Percentiles rank a stretch among this genome's conserved stretches.
These are phyloP conservation scores for Pezicula carpinea DNA, from an alignment of 2,329 filamentous ascomycete species.

Conservation along the genomic window DNA sequence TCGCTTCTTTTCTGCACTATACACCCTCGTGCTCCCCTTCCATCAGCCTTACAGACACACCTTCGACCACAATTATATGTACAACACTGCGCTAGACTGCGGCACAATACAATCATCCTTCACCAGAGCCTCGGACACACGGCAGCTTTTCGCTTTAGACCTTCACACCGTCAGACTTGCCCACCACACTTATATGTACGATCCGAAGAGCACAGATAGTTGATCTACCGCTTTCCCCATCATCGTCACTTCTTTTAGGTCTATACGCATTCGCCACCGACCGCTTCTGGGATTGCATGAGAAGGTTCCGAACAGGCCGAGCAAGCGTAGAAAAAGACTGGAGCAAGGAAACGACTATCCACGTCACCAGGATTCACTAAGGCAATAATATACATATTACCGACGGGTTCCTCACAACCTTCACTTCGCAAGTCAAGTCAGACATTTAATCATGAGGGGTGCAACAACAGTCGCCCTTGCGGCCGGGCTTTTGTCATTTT, in stretches of 20 bases:
- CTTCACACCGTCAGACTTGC: too few species aligned
- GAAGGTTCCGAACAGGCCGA: too few species aligned
- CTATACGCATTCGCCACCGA: too few species aligned
- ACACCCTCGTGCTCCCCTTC: background rate
- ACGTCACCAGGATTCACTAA: background rate
- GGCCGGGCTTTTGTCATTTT: conserved; percentile 22
- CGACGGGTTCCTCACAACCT: background rate
- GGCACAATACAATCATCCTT: background rate
- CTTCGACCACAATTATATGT: background rate
- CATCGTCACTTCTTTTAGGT: too few species aligned
- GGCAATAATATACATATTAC: background rate
- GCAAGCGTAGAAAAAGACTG: too few species aligned
- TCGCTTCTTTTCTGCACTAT: background rate
- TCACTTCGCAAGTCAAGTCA: background rate
- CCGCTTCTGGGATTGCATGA: too few species aligned
- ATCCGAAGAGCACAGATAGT: too few species aligned
- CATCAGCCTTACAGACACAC: background rate
- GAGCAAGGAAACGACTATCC: too few species aligned
- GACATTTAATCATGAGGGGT: conserved; percentile 21
- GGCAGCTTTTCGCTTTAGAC: background rate
- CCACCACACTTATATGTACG: too few species aligned
- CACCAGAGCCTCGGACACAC: background rate
- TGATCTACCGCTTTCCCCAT: too few species aligned
- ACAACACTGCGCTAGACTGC: background rate
- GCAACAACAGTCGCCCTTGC: conserved; percentile 20